Evolutionary conservation across 192 early-diverging fungal species (phyloP).

Genomic region (Backusella psychrophila): DNA sequence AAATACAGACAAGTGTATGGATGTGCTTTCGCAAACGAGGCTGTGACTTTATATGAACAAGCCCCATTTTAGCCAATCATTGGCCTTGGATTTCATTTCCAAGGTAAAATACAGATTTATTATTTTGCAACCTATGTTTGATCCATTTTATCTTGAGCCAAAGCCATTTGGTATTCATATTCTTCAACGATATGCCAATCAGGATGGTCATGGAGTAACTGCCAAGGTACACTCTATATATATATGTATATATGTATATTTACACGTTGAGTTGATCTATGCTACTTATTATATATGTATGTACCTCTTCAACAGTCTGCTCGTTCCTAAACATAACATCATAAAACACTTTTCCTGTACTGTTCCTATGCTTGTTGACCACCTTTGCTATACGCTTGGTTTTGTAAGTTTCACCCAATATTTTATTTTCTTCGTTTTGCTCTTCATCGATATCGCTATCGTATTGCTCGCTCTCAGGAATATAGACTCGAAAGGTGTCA

Average conservation of each 20-base stretch:
- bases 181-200: background rate
- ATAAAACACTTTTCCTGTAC: background rate
- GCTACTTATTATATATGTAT: background rate
- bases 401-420: background rate
- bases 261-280: background rate
- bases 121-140: too few relatives aligned
- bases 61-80: background rate
- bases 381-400: background rate
- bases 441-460: background rate
- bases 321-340: background rate
- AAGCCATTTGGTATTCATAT: background rate
- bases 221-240: background rate
- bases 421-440: background rate
- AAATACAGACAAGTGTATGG: too few relatives aligned
- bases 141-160: background rate
- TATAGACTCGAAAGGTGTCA: background rate
- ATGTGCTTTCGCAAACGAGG: too few relatives aligned
- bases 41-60: too few relatives aligned
- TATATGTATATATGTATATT: background rate
- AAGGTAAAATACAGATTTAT: too few relatives aligned
- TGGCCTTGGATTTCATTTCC: too few relatives aligned
- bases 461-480: background rate
- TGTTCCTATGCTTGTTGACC: background rate
- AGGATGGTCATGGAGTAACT: background rate
- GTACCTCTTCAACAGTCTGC: background rate